phyloP scores from a whole-genome alignment of 2,329 filamentous ascomycete genomes.

The Xylaria sp. region DNA sequence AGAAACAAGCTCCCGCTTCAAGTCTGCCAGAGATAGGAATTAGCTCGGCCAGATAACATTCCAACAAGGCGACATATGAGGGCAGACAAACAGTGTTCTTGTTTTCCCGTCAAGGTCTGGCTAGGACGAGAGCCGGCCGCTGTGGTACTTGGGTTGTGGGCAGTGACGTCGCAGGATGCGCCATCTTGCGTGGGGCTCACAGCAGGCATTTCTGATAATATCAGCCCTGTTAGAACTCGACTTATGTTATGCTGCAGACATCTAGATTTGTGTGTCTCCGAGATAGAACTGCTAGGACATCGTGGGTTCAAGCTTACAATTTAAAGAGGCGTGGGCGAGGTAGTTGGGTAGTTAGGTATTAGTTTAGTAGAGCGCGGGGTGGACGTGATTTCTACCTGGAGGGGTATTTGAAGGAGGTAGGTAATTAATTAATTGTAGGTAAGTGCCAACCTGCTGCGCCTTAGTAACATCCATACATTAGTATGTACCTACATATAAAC shows the following conservation, averaged over 20 bases:
- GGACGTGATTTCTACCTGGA: background rate
- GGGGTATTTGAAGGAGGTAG: background rate
- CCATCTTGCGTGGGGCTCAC: constrained; percentile 41
- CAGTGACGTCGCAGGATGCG: constrained; percentile 38
- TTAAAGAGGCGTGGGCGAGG: background rate
- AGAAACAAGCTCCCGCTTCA: constrained; percentile 94
- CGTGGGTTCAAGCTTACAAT: constrained; percentile 18
- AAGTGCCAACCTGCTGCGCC: background rate
- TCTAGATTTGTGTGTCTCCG: background rate
- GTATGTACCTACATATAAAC: background rate
- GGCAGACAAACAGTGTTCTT: constrained; percentile 85
- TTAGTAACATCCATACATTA: background rate
- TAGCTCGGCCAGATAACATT: constrained; percentile 31
- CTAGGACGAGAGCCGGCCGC: constrained; percentile 50
- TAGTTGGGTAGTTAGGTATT: background rate
- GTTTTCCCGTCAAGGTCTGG: constrained; percentile 84
- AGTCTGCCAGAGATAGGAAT: constrained; percentile 66
- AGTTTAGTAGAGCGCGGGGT: constrained; percentile 28
- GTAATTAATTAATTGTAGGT: too few species aligned
- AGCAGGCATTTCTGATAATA: constrained; percentile 42
- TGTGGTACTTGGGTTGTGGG: constrained; percentile 17
- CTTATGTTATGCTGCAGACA: constrained; percentile 3
- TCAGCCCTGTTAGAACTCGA: constrained; percentile 16
- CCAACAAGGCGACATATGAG: constrained; percentile 4
- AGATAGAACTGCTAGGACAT: background rate